These are phyloP conservation scores for Skeletonema marinoi DNA, from an alignment of 108 stramenopile genomes.

Conservation along the genomic window DNA sequence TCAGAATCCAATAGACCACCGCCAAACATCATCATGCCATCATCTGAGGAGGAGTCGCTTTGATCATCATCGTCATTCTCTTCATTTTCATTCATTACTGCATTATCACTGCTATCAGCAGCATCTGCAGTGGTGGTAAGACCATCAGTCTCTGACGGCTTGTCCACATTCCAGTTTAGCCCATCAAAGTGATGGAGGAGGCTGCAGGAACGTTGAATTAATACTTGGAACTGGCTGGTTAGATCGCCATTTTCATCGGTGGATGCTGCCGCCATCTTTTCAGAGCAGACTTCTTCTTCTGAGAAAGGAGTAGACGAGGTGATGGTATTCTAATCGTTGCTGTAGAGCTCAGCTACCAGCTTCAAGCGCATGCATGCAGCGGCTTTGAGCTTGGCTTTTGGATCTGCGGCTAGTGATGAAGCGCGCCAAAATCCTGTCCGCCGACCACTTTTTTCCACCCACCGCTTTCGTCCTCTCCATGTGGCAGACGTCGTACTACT, in stretches of 20 bases:
- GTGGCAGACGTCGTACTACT: too few relatives aligned
- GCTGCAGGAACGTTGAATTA: constrained; percentile 14
- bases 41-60: not conserved
- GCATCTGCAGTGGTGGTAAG: not conserved
- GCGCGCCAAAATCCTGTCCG: not conserved
- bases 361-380: too few relatives aligned
- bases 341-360: too few relatives aligned
- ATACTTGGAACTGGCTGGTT: constrained; percentile 1
- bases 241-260: not conserved
- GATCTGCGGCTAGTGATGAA: not conserved
- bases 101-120: not conserved
- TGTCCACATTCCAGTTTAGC: not conserved
- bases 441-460: not conserved
- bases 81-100: constrained; percentile 2
- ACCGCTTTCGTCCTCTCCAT: not conserved
- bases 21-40: constrained; percentile 28
- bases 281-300: too few relatives aligned
- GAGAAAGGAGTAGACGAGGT: too few relatives aligned
- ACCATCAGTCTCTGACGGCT: not conserved
- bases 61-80: constrained; percentile 25
- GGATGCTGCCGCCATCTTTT: not conserved
- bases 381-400: too few relatives aligned
- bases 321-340: too few relatives aligned
- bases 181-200: constrained; percentile 25
- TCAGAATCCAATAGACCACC: constrained; percentile 14